Conservation (phyloP, 140 eudicot species). For the Anethum foeniculum region DNA sequence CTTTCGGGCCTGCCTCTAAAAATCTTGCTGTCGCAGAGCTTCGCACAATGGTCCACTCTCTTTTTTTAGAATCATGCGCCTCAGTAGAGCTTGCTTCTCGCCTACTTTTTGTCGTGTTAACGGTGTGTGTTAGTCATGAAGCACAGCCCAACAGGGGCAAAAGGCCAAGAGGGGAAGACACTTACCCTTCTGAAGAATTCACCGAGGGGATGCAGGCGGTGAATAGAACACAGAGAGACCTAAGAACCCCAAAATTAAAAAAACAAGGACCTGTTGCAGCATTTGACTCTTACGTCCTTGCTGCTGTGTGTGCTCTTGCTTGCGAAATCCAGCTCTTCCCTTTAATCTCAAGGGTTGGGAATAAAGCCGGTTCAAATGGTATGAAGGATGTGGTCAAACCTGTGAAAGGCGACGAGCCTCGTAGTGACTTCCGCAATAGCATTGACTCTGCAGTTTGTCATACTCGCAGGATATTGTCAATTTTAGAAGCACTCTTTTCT, state of each 20-base stretch:
- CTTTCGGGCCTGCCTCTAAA: constrained; percentile 67
- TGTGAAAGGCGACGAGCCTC: constrained; percentile 34
- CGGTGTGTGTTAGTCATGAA: constrained; percentile 93
- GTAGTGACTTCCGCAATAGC: constrained; percentile 44
- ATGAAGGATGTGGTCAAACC: constrained; percentile 22
- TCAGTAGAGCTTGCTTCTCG: constrained; percentile 90
- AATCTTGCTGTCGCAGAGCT: constrained; percentile 98
- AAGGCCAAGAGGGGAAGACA: constrained; percentile 51
- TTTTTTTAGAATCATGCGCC: constrained; percentile 74
- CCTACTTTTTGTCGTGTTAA: constrained; percentile 82
- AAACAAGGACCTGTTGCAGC: constrained; percentile 91
- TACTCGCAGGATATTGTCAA: constrained; percentile 74
- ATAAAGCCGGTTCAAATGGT: constrained; percentile 26
- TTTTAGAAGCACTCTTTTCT: constrained; percentile 89
- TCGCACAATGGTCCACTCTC: constrained; percentile 96
- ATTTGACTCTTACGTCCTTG: constrained; percentile 87
- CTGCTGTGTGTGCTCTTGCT: constrained; percentile 92
- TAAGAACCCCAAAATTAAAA: constrained; percentile 33
- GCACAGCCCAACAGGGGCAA: constrained; percentile 68
- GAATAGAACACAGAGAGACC: constrained; percentile 26
- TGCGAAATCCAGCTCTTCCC: constrained; percentile 93
- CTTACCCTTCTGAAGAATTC: constrained; percentile 21
- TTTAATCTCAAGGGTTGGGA: constrained; percentile 54
- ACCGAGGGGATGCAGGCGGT: constrained; percentile 22
- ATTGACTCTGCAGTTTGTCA: constrained; percentile 78